These are phyloP conservation scores for Hypoxylon sp. DNA, from an alignment of 2,329 filamentous ascomycete species.

Conservation along the genomic window DNA sequence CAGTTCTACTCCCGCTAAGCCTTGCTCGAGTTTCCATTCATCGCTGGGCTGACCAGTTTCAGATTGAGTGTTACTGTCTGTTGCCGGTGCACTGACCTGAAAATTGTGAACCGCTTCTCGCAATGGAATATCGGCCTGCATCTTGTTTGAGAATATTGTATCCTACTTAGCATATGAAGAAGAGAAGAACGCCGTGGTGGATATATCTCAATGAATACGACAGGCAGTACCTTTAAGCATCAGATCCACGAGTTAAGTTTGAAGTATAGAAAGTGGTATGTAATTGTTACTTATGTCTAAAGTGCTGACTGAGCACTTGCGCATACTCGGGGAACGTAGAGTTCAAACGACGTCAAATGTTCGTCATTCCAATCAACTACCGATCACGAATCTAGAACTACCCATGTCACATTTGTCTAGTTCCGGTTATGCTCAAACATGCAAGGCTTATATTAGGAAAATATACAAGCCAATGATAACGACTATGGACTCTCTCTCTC, in stretches of 20 bases:
- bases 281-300: neutral
- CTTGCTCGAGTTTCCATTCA: slow-evolving; percentile 49
- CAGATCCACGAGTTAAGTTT: neutral
- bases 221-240: neutral
- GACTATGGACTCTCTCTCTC: neutral
- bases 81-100: slow-evolving; percentile 35
- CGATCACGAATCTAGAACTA: neutral
- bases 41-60: slow-evolving; percentile 40
- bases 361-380: slow-evolving; percentile 14
- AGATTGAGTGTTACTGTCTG: neutral
- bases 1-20: slow-evolving; percentile 42
- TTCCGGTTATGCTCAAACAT: slow-evolving; percentile 5
- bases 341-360: slow-evolving; percentile 14
- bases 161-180: neutral
- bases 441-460: slow-evolving; percentile 2
- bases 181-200: neutral
- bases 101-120: slow-evolving; percentile 39
- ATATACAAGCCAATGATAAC: slow-evolving; percentile 3
- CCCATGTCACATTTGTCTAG: neutral
- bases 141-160: slow-evolving; percentile 25
- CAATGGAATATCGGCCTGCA: slow-evolving; percentile 45
- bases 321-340: neutral
- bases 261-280: neutral
- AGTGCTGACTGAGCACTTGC: neutral
- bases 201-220: neutral